Conservation (phyloP, 306 rosid species). For the Argentina anserina region DNA sequence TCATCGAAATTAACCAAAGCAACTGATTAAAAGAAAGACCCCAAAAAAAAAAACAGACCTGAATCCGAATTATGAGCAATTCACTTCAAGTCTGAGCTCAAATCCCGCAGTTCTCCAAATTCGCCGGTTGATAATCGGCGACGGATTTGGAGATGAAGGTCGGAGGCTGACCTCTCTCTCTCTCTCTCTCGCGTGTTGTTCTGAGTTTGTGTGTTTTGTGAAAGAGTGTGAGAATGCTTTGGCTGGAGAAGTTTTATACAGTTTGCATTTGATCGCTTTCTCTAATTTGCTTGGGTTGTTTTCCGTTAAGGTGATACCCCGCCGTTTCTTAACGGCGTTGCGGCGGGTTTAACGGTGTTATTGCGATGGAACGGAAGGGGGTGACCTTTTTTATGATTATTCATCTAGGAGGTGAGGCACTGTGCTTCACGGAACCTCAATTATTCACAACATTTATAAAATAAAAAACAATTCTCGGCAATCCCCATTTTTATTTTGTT, state of each 20-base stretch:
- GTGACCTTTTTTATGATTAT: neutral
- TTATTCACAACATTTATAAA: no score
- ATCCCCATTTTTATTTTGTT: constrained; percentile 19
- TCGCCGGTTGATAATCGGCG: no score
- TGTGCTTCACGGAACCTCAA: constrained; percentile 23
- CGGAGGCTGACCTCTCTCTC: constrained; percentile 26
- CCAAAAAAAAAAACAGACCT: constrained; percentile 4
- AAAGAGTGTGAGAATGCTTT: constrained; percentile 7
- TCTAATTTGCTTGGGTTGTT: constrained; percentile 16
- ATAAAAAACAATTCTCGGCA: no score
- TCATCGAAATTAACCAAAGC: neutral
- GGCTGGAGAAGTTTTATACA: constrained; percentile 45
- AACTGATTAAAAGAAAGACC: neutral
- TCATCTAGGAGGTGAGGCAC: constrained; percentile 16
- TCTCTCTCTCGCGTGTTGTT: constrained; percentile 11
- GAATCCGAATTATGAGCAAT: neutral
- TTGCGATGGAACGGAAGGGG: neutral
- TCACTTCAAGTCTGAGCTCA: constrained; percentile 12
- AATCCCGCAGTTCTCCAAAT: no score
- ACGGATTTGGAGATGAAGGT: constrained; percentile 24
- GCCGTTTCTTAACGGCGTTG: constrained; percentile 56
- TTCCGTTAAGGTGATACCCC: constrained; percentile 47
- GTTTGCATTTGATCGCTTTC: constrained; percentile 26
- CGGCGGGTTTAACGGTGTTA: constrained; percentile 54
- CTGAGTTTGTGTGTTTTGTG: constrained; percentile 9